Evolutionary conservation across 495 filamentous ascomycete genomes (phyloP), one percentile per base, ranked within the genome.

Genomic region (Lophiotrema nucula): DNA sequence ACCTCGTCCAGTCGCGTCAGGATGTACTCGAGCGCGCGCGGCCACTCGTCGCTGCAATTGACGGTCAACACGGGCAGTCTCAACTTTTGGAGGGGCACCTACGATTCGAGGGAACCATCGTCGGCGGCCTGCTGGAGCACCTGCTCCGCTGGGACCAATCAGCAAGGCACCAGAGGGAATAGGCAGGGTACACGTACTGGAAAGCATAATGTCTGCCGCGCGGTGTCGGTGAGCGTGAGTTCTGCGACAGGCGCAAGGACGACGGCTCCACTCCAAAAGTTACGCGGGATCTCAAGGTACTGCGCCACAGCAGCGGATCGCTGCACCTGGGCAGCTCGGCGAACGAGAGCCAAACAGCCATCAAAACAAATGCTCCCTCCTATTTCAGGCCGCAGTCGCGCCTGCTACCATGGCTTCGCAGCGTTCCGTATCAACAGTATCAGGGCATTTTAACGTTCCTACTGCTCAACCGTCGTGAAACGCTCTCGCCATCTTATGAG

Each of bases 51-150:
- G 24, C 71, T 73, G 56, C 39, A 28, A 53, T 41, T 58, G 81
- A 89, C 87, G 79, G 79, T 62, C 87, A 82, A 72, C 89, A 15
- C 31, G 31, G 31, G 31, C 83, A 84, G 61, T 78, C 74, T 57
- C 84, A 82, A 69, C 80, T 47, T 8, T 25, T 3, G 37, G 42
- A 38, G 44, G 49, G 42, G 53, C 33, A 69, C 77, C 71, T 80
- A 91, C 89, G 81, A 77, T 60, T 89, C 83, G 71, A 92, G 83
- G 22, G 77, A 72, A 38, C 83, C 84, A 70, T 87, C 86, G 60
- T 79, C 74, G 61, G 87, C 85, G 71, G 82, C 78, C 60, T 67
- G 72, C 62, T 77, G 75, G 42, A 93, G 75, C 60, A 87, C 73
- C 67, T 81, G 81, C 66, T 90, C 84, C 60, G 84, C 82, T 52